Evolutionary conservation across 148 eudicot genomes (phyloP).

Genomic region (Arbutus unedo): DNA sequence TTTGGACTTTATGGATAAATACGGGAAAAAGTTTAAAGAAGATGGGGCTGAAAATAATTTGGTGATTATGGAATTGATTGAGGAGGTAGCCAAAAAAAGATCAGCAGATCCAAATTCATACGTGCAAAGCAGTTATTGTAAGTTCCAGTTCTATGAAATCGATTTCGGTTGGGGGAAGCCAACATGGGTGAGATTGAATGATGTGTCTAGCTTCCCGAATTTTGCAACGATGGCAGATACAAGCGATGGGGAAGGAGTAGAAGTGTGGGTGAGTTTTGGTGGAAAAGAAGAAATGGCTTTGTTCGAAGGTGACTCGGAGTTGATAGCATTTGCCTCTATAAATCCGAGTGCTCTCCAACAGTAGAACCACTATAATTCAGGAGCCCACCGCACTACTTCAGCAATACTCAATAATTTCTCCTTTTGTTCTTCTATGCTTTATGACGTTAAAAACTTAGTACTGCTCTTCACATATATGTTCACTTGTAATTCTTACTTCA

Average conservation of each 20-base stretch:
- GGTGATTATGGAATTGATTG: not conserved
- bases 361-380: not conserved
- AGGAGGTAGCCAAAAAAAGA: not conserved
- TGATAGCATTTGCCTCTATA: not conserved
- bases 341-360: slow-evolving; percentile 6
- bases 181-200: not conserved
- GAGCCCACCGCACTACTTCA: too few species aligned
- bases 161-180: slow-evolving; percentile 14
- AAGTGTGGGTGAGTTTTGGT: slow-evolving; percentile 1
- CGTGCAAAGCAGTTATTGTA: not conserved
- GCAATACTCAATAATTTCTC: too few species aligned
- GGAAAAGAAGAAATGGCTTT: not conserved
- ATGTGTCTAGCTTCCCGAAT: not conserved
- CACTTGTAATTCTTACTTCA: too few species aligned
- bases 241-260: not conserved
- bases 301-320: not conserved
- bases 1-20: too few species aligned
- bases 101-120: not conserved
- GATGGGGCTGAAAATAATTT: not conserved
- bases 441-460: too few species aligned
- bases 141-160: not conserved
- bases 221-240: not conserved
- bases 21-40: not conserved
- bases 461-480: too few species aligned
- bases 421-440: too few species aligned